Evolutionary conservation across 2,329 filamentous ascomycete species (phyloP).

Genomic region (Aspergillus carbonarius): DNA sequence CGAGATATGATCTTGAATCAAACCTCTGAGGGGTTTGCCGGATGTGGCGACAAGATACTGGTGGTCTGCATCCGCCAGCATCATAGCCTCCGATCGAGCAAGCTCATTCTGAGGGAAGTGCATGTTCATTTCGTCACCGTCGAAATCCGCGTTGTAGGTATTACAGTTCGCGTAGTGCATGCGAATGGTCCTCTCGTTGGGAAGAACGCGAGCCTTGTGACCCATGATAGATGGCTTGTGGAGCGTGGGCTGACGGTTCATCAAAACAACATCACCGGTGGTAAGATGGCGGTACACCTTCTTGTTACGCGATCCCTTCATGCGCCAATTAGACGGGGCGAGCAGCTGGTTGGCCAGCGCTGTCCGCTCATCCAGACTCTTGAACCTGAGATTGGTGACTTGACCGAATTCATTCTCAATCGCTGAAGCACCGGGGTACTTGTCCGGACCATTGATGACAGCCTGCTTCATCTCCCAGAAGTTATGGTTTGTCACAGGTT

Average conservation of each 20-base stretch:
- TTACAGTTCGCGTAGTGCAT: slow-evolving; percentile 99
- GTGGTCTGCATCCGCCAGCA: slow-evolving; percentile 93
- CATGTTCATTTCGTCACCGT: slow-evolving; percentile 99
- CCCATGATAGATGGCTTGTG: slow-evolving; percentile 99
- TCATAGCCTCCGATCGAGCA: slow-evolving; percentile 85
- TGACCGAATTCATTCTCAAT: slow-evolving; percentile 96
- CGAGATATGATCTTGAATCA: slow-evolving; percentile 98
- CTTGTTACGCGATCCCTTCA: slow-evolving; percentile 79
- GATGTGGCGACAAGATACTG: slow-evolving; percentile 94
- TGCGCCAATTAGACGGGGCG: slow-evolving; percentile 72
- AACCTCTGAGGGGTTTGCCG: slow-evolving; percentile 87
- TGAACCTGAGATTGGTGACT: slow-evolving; percentile 81
- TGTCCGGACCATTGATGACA: slow-evolving; percentile 89
- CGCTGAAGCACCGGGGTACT: slow-evolving; percentile 90
- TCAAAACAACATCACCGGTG: slow-evolving; percentile 94
- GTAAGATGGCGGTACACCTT: slow-evolving; percentile 95
- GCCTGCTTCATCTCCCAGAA: slow-evolving; percentile 94
- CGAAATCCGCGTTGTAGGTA: slow-evolving; percentile 98
- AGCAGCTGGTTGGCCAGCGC: slow-evolving; percentile 91
- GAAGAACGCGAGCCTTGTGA: slow-evolving; percentile 85
- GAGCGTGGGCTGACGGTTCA: slow-evolving; percentile 97
- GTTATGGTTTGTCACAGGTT: slow-evolving; percentile 96
- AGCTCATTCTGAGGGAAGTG: slow-evolving; percentile 98
- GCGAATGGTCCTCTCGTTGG: slow-evolving; percentile 93
- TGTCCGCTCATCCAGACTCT: slow-evolving; percentile 81